A percentile compares a stretch with the other conserved stretches of the same genome.
Evolutionary conservation across 1,284 basidiomycete genomes (phyloP).

Genomic region (Malassezia equina): DNA sequence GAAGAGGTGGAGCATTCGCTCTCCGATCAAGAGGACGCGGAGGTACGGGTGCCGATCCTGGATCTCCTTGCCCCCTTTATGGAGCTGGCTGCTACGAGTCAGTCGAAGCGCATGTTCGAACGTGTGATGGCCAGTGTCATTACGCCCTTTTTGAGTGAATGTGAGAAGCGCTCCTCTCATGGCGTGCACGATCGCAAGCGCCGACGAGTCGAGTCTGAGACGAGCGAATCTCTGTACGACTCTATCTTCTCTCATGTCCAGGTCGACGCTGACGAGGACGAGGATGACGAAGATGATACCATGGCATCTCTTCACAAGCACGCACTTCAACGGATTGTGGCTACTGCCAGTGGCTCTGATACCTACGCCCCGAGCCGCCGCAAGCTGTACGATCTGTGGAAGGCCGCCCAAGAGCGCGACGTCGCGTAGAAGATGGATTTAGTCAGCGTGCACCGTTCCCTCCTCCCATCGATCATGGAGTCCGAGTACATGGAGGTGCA

Average conservation of each 20-base stretch:
- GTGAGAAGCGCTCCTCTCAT: background rate
- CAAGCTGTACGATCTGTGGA: constrained; percentile 72
- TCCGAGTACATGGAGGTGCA: background rate
- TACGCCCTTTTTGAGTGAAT: constrained; percentile 53
- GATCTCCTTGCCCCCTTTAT: constrained; percentile 62
- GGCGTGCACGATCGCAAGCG: background rate
- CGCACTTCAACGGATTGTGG: constrained; percentile 52
- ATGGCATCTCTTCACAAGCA: background rate
- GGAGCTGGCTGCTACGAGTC: constrained; percentile 59
- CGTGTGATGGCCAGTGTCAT: constrained; percentile 61
- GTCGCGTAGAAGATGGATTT: constrained; percentile 17
- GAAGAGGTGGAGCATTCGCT: constrained; percentile 73
- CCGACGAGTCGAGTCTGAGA: constrained; percentile 15
- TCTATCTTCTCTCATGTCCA: background rate
- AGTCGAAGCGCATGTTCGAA: constrained; percentile 58
- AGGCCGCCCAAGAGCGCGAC: constrained; percentile 51
- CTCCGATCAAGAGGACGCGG: background rate
- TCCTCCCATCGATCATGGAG: constrained; percentile 6
- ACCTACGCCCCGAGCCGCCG: constrained; percentile 68
- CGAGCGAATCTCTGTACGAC: background rate
- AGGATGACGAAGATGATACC: constrained; percentile 11
- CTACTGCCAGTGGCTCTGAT: constrained; percentile 62
- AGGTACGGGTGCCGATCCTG: constrained; percentile 52
- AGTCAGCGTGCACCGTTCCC: background rate
- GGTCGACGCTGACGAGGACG: background rate